phyloP scores from a whole-genome alignment of 1,284 basidiomycete species.

The Papiliotrema terrestris region DNA sequence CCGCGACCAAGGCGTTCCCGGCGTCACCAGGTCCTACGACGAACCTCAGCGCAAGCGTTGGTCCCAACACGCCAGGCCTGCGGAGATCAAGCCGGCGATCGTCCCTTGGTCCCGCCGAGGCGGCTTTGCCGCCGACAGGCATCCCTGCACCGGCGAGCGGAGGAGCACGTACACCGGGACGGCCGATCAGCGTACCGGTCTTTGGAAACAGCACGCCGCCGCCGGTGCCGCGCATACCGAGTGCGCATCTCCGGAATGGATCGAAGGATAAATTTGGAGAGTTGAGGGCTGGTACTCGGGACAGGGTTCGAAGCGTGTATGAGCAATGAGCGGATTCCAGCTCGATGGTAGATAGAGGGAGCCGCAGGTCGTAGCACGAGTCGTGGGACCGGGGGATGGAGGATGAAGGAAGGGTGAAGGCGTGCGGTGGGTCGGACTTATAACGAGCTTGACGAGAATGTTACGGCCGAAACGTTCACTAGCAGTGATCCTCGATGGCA shows the following conservation, averaged over 20 bases:
- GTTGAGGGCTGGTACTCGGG: not conserved
- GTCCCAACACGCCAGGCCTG: constrained; percentile 9
- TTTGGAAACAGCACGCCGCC: constrained; percentile 31
- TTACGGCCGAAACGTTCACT: no score
- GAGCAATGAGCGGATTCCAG: no score
- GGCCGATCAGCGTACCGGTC: constrained; percentile 29
- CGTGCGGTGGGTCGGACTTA: no score
- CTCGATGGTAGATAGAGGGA: no score
- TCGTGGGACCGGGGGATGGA: no score
- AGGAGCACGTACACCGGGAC: constrained; percentile 4
- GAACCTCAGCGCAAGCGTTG: not conserved
- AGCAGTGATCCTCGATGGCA: not conserved
- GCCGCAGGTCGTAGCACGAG: no score
- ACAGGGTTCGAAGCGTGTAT: not conserved
- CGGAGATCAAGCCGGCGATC: constrained; percentile 20
- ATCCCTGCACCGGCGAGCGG: constrained; percentile 30
- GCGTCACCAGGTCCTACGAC: not conserved
- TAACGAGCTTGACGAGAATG: no score
- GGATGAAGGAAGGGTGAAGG: no score
- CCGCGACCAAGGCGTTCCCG: not conserved
- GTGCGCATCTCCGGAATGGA: constrained; percentile 14
- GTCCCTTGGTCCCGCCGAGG: constrained; percentile 20
- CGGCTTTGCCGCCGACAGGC: constrained; percentile 18
- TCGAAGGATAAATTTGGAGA: not conserved
- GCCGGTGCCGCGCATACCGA: constrained; percentile 41